phyloP scores from a whole-genome alignment of 177 flowering plant species.

The Vitis hybrid region DNA sequence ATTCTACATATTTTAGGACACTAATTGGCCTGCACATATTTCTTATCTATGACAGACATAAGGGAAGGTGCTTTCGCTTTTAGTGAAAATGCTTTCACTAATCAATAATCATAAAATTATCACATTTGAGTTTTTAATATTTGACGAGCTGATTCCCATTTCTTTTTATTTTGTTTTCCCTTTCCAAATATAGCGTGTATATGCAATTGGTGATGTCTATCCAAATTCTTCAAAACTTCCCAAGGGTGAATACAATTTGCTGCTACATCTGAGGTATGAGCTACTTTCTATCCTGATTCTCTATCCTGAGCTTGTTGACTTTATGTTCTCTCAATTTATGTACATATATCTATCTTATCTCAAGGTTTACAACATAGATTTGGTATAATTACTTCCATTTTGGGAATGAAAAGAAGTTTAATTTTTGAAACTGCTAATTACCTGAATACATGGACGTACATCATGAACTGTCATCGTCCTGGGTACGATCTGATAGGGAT shows the following conservation, averaged over 20 bases:
- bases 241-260: conserved; percentile 84
- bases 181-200: conserved; percentile 58
- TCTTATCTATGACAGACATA: background rate
- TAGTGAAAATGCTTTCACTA: background rate
- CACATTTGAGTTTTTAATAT: background rate
- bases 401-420: background rate
- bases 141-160: conserved; percentile 6
- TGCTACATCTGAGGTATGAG: conserved; percentile 65
- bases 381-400: background rate
- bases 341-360: too few relatives aligned
- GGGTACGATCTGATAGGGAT: background rate
- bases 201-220: conserved; percentile 81
- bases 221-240: conserved; percentile 75
- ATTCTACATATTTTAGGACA: too few relatives aligned
- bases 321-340: background rate
- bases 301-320: background rate
- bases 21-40: too few relatives aligned
- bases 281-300: background rate
- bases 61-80: background rate
- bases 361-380: background rate
- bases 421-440: background rate
- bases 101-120: background rate
- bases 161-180: conserved; percentile 2
- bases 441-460: background rate
- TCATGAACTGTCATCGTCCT: background rate